Percentiles rank a stretch among this genome's conserved stretches.
Conservation (phyloP, 2,329 filamentous ascomycete genomes). For the Myrmaecium sp. region DNA sequence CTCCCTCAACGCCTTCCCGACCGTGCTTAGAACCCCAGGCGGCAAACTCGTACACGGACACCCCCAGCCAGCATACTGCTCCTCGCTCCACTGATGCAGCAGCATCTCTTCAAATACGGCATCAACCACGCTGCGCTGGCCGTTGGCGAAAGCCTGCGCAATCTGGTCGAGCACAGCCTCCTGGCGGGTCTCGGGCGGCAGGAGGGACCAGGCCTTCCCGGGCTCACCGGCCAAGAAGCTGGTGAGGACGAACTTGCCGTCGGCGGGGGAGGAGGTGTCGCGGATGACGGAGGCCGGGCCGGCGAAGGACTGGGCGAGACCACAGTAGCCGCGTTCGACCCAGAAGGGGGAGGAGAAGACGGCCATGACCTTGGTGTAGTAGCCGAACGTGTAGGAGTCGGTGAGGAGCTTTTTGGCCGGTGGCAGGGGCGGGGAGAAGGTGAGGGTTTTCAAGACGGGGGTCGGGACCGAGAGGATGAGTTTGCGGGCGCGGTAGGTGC, state of each 20-base stretch:
- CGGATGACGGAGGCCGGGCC: constrained; percentile 13
- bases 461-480: constrained; percentile 34
- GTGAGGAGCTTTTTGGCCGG: constrained; percentile 19
- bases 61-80: constrained; percentile 6
- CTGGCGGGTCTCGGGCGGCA: constrained; percentile 12
- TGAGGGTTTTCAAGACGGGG: constrained; percentile 28
- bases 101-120: constrained; percentile 13
- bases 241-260: constrained; percentile 18
- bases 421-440: constrained; percentile 31
- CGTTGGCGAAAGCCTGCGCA: constrained; percentile 5
- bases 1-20: constrained; percentile 7
- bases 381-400: constrained; percentile 9
- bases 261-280: constrained; percentile 12
- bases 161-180: constrained; percentile 20
- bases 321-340: constrained; percentile 27
- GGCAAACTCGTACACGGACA: constrained; percentile 1
- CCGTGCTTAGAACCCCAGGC: constrained; percentile 6
- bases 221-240: constrained; percentile 25
- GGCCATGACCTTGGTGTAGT: constrained; percentile 36
- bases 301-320: constrained; percentile 26
- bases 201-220: constrained; percentile 20
- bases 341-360: constrained; percentile 31
- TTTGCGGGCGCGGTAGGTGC: constrained; percentile 21
- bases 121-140: too few species aligned
- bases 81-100: constrained; percentile 16